Evolutionary conservation across 108 stramenopile genomes (phyloP).

Genomic region (Pseudonitzschia pungens): DNA sequence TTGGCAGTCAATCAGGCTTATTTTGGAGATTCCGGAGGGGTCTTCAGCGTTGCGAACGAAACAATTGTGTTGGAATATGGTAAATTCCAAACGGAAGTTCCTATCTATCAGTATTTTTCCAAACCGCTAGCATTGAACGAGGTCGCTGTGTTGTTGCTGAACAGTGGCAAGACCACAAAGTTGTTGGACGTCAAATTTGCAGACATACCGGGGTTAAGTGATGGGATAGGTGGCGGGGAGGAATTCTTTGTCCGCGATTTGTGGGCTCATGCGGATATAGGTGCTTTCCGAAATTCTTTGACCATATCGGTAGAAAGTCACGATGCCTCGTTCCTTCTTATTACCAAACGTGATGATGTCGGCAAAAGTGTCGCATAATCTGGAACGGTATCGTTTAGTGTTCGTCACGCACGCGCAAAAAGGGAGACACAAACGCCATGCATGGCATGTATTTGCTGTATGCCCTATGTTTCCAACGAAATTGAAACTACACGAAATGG

Average conservation of each 20-base stretch:
- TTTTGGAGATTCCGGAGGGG: conserved; percentile 41
- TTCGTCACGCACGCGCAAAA: too few relatives aligned
- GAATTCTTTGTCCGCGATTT: conserved; percentile 22
- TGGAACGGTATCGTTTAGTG: neutral
- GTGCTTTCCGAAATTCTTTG: conserved; percentile 12
- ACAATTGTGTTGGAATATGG: neutral
- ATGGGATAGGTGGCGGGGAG: neutral
- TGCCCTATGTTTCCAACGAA: too few relatives aligned
- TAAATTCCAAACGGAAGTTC: neutral
- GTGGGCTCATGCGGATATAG: conserved; percentile 22
- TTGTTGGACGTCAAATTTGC: conserved; percentile 4
- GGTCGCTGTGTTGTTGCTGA: conserved; percentile 36
- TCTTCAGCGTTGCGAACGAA: conserved; percentile 16
- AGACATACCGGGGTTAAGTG: conserved; percentile 14
- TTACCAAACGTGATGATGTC: neutral
- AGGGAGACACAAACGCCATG: too few relatives aligned
- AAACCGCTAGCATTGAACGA: conserved; percentile 20
- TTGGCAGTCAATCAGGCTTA: conserved; percentile 45
- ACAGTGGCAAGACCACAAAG: conserved; percentile 7
- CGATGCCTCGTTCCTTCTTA: conserved; percentile 24
- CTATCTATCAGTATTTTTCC: conserved; percentile 29
- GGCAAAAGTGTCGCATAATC: neutral
- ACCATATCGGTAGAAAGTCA: conserved; percentile 19
- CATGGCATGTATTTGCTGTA: too few relatives aligned
- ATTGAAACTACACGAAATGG: too few relatives aligned